A percentile compares a stretch with the other conserved stretches of the same genome.
phyloP scores from a whole-genome alignment of 305 asterid species.

The Fraxinus paxiana region DNA sequence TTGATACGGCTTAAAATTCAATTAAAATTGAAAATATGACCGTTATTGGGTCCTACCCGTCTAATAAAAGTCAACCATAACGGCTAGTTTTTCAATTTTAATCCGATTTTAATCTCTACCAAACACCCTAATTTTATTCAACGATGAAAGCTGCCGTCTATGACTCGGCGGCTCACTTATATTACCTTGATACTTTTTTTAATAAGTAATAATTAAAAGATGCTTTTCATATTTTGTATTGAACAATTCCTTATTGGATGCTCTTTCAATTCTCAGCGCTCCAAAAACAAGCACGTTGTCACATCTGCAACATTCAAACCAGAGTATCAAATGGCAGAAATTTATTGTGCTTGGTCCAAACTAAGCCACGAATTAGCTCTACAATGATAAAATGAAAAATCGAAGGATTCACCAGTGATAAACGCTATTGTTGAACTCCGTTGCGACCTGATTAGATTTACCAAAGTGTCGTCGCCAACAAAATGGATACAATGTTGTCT shows the following conservation, averaged over 20 bases:
- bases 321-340: background rate
- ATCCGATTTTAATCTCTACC: no score
- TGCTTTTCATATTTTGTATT: background rate
- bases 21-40: no score
- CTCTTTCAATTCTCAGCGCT: background rate
- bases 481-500: constrained; percentile 20
- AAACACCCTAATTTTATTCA: background rate
- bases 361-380: background rate
- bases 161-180: background rate
- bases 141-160: background rate
- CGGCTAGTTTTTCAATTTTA: no score
- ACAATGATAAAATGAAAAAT: background rate
- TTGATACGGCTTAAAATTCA: no score
- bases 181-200: background rate
- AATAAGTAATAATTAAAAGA: background rate
- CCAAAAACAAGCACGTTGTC: background rate
- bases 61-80: no score
- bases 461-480: background rate
- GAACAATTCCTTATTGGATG: background rate
- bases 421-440: background rate
- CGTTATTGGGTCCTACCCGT: no score
- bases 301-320: background rate
- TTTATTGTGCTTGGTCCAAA: background rate
- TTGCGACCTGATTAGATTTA: background rate
- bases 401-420: background rate